A percentile compares a stretch with the other conserved stretches of the same genome.
These are phyloP conservation scores for Hypoxylon sp. DNA, from an alignment of 2,329 filamentous ascomycete species.

Conservation along the genomic window DNA sequence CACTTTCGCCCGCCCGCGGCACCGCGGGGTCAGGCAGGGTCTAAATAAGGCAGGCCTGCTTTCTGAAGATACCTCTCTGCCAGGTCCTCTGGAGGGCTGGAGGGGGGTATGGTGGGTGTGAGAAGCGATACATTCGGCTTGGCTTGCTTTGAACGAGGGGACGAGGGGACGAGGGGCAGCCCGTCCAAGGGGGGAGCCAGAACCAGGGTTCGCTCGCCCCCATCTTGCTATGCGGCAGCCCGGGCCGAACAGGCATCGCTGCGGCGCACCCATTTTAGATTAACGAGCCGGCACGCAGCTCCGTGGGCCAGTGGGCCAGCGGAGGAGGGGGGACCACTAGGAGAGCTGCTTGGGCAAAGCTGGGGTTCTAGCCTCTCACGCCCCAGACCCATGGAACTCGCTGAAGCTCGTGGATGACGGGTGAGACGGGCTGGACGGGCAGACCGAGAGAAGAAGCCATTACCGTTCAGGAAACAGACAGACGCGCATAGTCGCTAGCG, in stretches of 20 bases:
- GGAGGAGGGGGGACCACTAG: too few relatives aligned
- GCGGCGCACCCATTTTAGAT: constrained; percentile 41
- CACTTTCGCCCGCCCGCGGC: constrained; percentile 32
- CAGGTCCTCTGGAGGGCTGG: constrained; percentile 2
- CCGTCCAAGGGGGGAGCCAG: neutral
- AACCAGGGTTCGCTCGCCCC: constrained; percentile 15
- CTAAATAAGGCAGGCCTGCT: constrained; percentile 30
- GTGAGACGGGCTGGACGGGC: too few relatives aligned
- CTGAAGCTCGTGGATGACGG: neutral
- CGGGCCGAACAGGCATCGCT: constrained; percentile 44
- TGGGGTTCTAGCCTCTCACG: constrained; percentile 18
- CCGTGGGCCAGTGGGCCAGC: constrained; percentile 37
- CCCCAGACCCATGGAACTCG: constrained; percentile 22
- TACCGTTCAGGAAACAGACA: constrained; percentile 9
- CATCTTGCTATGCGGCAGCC: constrained; percentile 41
- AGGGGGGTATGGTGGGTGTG: too few relatives aligned
- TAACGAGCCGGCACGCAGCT: constrained; percentile 45
- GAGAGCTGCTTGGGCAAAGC: too few relatives aligned
- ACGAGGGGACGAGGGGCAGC: neutral
- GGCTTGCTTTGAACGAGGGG: neutral
- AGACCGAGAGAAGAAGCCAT: too few relatives aligned
- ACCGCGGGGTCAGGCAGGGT: constrained; percentile 46
- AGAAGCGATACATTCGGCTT: too few relatives aligned
- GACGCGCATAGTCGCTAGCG: too few relatives aligned
- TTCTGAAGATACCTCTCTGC: constrained; percentile 8